Percentiles rank a stretch among this genome's conserved stretches.
phyloP scores from a whole-genome alignment of 257 asterid species.

The Misopates orontium region DNA sequence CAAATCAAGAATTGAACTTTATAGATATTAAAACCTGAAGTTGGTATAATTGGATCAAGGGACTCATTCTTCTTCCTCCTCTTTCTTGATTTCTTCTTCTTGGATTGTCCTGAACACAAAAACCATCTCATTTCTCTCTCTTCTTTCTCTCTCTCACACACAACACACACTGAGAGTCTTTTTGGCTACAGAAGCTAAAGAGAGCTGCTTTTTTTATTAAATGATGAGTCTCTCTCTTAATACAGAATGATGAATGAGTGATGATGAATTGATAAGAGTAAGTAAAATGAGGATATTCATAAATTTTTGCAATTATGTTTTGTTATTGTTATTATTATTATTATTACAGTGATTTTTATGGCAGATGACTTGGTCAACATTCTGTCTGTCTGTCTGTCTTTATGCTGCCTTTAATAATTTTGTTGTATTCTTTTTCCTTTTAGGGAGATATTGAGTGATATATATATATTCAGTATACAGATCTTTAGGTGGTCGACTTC shows the following conservation, averaged over 20 bases:
- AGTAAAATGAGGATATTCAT: no score
- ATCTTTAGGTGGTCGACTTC: no score
- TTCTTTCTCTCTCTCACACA: constrained; percentile 23
- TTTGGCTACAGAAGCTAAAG: constrained; percentile 4
- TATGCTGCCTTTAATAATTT: no score
- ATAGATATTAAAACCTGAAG: constrained; percentile 44
- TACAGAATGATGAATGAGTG: neutral
- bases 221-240: neutral
- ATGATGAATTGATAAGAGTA: neutral
- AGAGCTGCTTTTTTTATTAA: neutral
- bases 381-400: no score
- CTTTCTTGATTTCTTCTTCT: constrained; percentile 36
- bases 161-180: neutral
- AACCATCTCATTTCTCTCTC: constrained; percentile 63
- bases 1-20: no score
- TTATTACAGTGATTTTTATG: no score
- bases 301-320: no score
- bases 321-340: no score
- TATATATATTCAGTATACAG: no score
- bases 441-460: no score
- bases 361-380: no score
- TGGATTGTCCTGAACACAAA: constrained; percentile 68
- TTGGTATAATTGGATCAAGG: constrained; percentile 37
- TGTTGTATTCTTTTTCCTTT: no score
- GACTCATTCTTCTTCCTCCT: constrained; percentile 46